Evolutionary conservation across 176 grass and related monocot genomes (phyloP), one percentile per base, ranked within the genome.

Genomic region (Oryza coarctata): DNA sequence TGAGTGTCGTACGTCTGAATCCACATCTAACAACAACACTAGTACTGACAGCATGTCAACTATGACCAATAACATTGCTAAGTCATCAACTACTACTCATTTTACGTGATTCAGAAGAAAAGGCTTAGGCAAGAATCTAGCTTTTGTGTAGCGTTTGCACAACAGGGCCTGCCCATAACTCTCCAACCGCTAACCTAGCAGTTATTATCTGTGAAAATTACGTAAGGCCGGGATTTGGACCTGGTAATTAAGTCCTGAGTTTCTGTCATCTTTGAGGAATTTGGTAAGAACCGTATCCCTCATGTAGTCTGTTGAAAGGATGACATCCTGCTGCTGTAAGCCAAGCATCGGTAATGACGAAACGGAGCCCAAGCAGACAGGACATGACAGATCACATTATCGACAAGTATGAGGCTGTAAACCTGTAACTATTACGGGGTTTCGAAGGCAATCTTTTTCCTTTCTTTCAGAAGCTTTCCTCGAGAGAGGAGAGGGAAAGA

Each of bases 261-360:
- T 13, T 18, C 75, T 35, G 81, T 84, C 87, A 28, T 50, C 84
- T 71, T 75, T 63, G 71, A 28, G 29, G 55, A 76, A 75, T 65
- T 80, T 73, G 47, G 62, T 88, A 45, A 36, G 68, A 40, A 15
- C 10, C 23, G 4, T 70, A 55, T 70, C 65, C 11, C 26, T 50
- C 8, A 15, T 27, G 41, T 27, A 26, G 57, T 78, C 38, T 40
- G 63, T 33, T 64, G 25, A 64, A 39, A 32, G 52, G 18, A 57
- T 68, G 82, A 76, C 77, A 44, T 30, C 11, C 39, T 30, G 87
- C 66, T 89, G 82, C 15, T 43, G 83, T 82, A 80, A 89, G 72
- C 73, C 78, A 25, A 52, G 57, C 83, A 83, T 89, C 68, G 40
- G 77, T 43, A 40, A 41, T 76, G 87, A 85, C 63, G 82, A 75